These are phyloP conservation scores for Neurospora hispaniola DNA, from an alignment of 495 filamentous ascomycete genomes.

Conservation along the genomic window DNA sequence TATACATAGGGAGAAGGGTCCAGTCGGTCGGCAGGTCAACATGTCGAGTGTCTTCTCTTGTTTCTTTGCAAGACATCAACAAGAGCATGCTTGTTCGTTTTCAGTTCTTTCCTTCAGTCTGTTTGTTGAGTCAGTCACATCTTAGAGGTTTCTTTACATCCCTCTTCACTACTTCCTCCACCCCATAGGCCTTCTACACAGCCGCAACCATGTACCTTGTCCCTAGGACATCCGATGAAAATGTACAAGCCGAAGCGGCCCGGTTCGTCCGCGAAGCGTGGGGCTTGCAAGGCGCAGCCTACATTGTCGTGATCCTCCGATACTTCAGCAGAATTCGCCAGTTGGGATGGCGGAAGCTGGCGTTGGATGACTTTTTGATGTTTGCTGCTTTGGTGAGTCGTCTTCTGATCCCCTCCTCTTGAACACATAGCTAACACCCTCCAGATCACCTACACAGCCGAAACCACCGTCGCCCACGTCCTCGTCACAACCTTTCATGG, in stretches of 20 bases:
- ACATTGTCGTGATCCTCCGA: constrained; percentile 17
- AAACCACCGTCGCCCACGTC: constrained; percentile 23
- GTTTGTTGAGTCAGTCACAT: not conserved
- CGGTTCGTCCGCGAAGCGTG: constrained; percentile 21
- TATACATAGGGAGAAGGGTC: not conserved
- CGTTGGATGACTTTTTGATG: constrained; percentile 46
- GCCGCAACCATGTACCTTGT: not conserved
- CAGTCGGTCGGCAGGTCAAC: not conserved
- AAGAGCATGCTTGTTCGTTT: not conserved
- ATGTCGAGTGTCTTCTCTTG: not conserved
- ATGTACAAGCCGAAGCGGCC: constrained; percentile 2
- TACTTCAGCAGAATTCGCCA: constrained; percentile 16
- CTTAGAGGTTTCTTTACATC: not conserved
- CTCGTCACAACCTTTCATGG: constrained; percentile 35
- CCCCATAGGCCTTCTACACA: not conserved
- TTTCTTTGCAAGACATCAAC: not conserved
- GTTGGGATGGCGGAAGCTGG: constrained; percentile 16
- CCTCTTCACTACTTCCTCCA: not conserved
- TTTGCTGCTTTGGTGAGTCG: constrained; percentile 6
- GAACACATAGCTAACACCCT: not conserved
- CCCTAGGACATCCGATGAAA: not conserved
- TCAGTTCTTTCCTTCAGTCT: not conserved
- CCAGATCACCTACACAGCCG: constrained; percentile 25
- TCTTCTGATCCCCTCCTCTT: not conserved
- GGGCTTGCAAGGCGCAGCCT: constrained; percentile 20